Percentiles rank a stretch among this genome's conserved stretches.
phyloP scores from a whole-genome alignment of 257 asterid species.

The Craterostigma plantagineum region DNA sequence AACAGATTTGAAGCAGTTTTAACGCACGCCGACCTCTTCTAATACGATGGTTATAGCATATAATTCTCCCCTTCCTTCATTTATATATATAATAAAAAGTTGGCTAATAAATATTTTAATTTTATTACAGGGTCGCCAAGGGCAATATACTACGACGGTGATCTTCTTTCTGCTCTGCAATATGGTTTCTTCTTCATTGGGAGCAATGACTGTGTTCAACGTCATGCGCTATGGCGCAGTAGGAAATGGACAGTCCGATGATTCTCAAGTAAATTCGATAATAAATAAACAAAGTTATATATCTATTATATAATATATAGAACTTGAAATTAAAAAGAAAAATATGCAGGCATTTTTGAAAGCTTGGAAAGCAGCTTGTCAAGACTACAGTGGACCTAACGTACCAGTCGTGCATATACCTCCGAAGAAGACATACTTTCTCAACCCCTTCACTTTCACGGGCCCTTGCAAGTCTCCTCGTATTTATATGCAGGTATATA shows the following conservation, averaged over 20 bases:
- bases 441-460: constrained; percentile 26
- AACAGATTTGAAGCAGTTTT: too few relatives aligned
- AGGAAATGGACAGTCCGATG: constrained; percentile 33
- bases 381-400: constrained; percentile 10
- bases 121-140: constrained; percentile 1
- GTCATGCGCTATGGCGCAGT: constrained; percentile 29
- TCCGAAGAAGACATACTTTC: constrained; percentile 15
- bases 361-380: constrained; percentile 54
- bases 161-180: constrained; percentile 12
- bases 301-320: background rate
- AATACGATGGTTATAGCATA: too few relatives aligned
- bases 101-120: too few relatives aligned
- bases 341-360: constrained; percentile 33
- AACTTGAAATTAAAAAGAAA: background rate
- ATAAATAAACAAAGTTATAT: background rate
- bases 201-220: constrained; percentile 19
- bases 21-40: too few relatives aligned
- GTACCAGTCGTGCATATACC: constrained; percentile 19
- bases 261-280: constrained; percentile 19
- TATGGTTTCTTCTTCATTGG: constrained; percentile 14
- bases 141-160: constrained; percentile 9
- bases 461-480: constrained; percentile 51
- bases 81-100: too few relatives aligned
- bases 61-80: too few relatives aligned
- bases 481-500: constrained; percentile 25